Percentiles rank a stretch among this genome's conserved stretches.
phyloP scores from a whole-genome alignment of 1,139 yeast species.

The Saccharomyces hybrid region DNA sequence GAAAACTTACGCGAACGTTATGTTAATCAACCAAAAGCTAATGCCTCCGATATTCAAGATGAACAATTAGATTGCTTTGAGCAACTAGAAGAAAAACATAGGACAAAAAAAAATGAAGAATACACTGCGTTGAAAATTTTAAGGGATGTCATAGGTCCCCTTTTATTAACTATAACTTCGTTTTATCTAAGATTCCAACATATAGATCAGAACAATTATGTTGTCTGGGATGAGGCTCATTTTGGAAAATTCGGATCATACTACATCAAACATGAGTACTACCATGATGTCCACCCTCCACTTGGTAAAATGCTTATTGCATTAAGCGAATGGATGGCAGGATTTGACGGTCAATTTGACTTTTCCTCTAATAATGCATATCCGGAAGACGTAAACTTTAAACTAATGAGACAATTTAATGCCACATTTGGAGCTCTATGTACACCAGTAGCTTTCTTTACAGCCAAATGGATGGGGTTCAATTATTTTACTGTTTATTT shows the following conservation, averaged over 20 bases:
- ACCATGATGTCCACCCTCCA: constrained; percentile 77
- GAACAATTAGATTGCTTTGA: not conserved
- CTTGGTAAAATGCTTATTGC: constrained; percentile 66
- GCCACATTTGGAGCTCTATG: constrained; percentile 55
- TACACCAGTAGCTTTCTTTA: constrained; percentile 56
- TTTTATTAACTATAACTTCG: constrained; percentile 48
- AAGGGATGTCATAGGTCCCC: constrained; percentile 1
- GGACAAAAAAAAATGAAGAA: not conserved
- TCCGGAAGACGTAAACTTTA: constrained; percentile 49
- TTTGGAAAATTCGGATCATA: constrained; percentile 56
- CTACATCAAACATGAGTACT: constrained; percentile 56
- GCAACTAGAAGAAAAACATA: not conserved
- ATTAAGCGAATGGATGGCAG: constrained; percentile 58
- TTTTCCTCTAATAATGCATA: constrained; percentile 55
- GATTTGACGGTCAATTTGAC: constrained; percentile 55
- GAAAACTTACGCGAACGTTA: not conserved
- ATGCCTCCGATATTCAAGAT: not conserved
- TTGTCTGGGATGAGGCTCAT: constrained; percentile 97
- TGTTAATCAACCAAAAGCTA: not conserved
- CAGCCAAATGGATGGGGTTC: constrained; percentile 46
- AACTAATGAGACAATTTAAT: constrained; percentile 58
- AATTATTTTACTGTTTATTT: constrained; percentile 42
- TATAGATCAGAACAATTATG: constrained; percentile 55
- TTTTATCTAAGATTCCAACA: constrained; percentile 60
- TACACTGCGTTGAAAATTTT: not conserved